Conservation (phyloP, 306 rosid genomes). For the Rosa lucieae region DNA sequence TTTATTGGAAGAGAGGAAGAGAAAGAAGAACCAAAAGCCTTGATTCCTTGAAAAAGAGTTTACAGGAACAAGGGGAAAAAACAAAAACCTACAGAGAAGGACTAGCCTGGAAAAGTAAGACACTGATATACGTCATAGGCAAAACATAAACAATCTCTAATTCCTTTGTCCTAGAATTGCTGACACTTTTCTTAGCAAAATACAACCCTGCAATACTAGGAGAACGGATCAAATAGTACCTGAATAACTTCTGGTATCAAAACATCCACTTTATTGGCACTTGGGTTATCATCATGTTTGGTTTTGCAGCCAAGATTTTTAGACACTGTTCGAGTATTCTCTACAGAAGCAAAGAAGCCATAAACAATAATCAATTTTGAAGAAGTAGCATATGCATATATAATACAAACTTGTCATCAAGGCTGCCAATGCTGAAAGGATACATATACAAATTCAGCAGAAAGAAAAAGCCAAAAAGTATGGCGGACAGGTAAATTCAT, state of each 20-base stretch:
- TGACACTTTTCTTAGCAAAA: not conserved
- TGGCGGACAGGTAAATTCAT: not conserved
- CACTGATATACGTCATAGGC: not conserved
- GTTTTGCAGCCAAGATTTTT: constrained; percentile 87
- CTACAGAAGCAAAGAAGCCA: constrained; percentile 43
- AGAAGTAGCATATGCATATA: not conserved
- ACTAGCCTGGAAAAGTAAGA: not conserved
- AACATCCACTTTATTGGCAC: constrained; percentile 66
- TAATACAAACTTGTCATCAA: not conserved
- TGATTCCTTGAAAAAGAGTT: not conserved
- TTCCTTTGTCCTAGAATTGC: constrained; percentile 3
- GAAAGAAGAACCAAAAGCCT: not conserved
- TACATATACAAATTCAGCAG: not conserved
- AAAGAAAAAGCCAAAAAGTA: not conserved
- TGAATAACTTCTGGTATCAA: constrained; percentile 91
- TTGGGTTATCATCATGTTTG: constrained; percentile 34
- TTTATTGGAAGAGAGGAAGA: not conserved
- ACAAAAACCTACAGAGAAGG: not conserved
- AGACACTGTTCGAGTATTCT: constrained; percentile 84
- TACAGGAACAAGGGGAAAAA: not conserved
- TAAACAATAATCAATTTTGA: not conserved
- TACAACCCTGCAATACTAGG: not conserved
- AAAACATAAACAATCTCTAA: constrained; percentile 11
- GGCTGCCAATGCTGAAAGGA: not conserved
- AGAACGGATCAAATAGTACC: constrained; percentile 43